Base-by-base conservation (phyloP, 2,329 filamentous ascomycete genomes). In the Fusarium pseudonygamai region DNA sequence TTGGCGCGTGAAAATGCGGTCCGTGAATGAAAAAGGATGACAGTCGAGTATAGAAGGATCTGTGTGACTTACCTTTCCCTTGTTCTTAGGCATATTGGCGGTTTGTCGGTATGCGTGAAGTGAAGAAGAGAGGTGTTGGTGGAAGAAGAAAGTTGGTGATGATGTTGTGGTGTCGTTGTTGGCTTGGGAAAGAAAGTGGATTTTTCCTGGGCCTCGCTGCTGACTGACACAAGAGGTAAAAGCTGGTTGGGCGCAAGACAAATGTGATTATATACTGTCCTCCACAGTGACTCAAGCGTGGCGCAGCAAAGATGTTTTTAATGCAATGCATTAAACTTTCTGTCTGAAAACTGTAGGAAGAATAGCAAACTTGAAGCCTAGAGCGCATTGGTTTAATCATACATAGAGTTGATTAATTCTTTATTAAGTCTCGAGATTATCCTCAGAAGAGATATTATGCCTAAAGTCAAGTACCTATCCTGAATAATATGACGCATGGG, bases 31-130 rank as follows among this genome's bases (percentile, higher is more conserved):
- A 32, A 46, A 40, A 39, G 36, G n/a, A 18, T 39, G 22, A 30
- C 22, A 22, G 49, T 36, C 20, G 47, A 56, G 10, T 40, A 59
- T 13, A 39, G 16, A 20, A 28, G 16, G 9, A 15, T 20, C 10
- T 20, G 24, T 47, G 49, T 89, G 82, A 24, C 57, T 60, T 88
- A 97, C 95, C 88, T 97, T 98, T 95, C 95, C 95, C 92, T 98
- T 98, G 85, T 98, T 98, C 94, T 98, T 98, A 82, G 95, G 95
- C 95, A 98, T 98, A 72, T 85, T 91, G 81, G 67, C 73, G 49
- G 59, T 58, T 63, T 71, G 37, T 58, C 15, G 14, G 55, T 60
- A 46, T 63, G 52, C 61, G 42, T 65, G 64, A 64, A 61, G 43
- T 65, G 49, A 43, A 49, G 43, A 49, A 60, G 60, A 47, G 37